A percentile compares a stretch with the other conserved stretches of the same genome.
These are phyloP conservation scores for Tricholoma bakamatsutake DNA, from an alignment of 768 basidiomycete species.

Conservation along the genomic window DNA sequence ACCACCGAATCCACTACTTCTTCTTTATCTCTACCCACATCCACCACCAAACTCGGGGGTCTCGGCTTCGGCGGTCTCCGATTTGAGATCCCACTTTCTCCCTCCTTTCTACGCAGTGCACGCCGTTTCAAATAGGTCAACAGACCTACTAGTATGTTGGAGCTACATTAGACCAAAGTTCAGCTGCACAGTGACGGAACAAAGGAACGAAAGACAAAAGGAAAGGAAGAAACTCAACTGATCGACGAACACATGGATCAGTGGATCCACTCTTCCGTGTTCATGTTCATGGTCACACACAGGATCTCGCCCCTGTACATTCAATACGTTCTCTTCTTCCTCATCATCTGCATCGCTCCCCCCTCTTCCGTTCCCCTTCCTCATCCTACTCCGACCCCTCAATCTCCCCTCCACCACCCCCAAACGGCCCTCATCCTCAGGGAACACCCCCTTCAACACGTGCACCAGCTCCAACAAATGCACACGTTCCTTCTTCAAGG, in stretches of 20 bases:
- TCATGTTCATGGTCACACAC: constrained; percentile 13
- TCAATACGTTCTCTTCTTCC: background rate
- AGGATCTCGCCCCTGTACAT: constrained; percentile 16
- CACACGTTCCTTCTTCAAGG: background rate
- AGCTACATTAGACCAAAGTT: constrained; percentile 40
- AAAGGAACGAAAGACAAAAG: constrained; percentile 14
- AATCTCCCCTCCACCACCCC: constrained; percentile 10
- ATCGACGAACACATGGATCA: constrained; percentile 50
- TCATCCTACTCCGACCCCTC: constrained; percentile 2
- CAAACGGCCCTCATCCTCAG: constrained; percentile 7
- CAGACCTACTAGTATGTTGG: constrained; percentile 84
- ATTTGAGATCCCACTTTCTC: background rate
- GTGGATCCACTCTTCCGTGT: constrained; percentile 26
- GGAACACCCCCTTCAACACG: constrained; percentile 6
- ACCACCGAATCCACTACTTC: background rate
- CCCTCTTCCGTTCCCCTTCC: background rate
- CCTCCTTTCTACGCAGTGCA: constrained; percentile 14
- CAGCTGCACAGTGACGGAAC: too few relatives aligned
- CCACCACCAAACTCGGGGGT: background rate
- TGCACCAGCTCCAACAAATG: constrained; percentile 3
- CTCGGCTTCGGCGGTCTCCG: constrained; percentile 1
- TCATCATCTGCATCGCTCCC: constrained; percentile 16
- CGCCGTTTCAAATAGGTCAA: constrained; percentile 62
- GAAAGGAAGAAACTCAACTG: constrained; percentile 36
- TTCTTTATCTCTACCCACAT: background rate